A percentile compares a stretch with the other conserved stretches of the same genome.
Conservation (phyloP, 371 early-diverging fungal genomes). For the Mucor indicus region DNA sequence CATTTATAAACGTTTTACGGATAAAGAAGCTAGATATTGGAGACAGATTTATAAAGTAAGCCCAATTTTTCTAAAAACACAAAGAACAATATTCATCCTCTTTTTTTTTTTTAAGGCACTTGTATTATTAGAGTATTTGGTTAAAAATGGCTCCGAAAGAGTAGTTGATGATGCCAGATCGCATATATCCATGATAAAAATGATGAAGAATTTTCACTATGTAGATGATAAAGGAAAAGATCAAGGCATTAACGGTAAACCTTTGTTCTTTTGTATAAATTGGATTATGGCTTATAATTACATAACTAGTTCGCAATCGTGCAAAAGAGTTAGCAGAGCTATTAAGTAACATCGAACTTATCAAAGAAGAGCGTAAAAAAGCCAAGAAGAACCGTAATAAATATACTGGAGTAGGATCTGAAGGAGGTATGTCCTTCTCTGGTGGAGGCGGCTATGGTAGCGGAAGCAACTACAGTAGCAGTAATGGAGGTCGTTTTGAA, state of each 20-base stretch:
- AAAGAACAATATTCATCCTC: neutral
- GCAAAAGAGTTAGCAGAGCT: conserved; percentile 88
- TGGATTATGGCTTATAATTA: neutral
- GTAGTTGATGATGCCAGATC: conserved; percentile 86
- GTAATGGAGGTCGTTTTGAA: neutral
- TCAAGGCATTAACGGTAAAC: conserved; percentile 90
- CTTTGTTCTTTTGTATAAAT: neutral
- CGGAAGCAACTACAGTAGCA: no score
- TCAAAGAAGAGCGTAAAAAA: conserved; percentile 85
- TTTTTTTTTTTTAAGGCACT: conserved; percentile 57
- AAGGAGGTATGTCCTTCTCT: conserved; percentile 6
- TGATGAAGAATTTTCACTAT: conserved; percentile 76
- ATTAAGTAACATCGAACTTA: conserved; percentile 68
- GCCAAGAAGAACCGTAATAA: conserved; percentile 87
- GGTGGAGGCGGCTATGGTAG: neutral
- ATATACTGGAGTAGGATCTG: conserved; percentile 75
- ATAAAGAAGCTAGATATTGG: conserved; percentile 85
- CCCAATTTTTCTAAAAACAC: neutral
- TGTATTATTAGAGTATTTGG: conserved; percentile 87
- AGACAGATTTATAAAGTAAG: conserved; percentile 90
- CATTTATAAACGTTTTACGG: conserved; percentile 83
- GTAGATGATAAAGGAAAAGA: conserved; percentile 94
- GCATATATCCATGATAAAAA: conserved; percentile 83
- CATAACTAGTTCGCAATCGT: conserved; percentile 76
- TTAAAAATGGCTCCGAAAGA: conserved; percentile 93